phyloP scores from a whole-genome alignment of 2,329 filamentous ascomycete species.

The Xylaria sp. region DNA sequence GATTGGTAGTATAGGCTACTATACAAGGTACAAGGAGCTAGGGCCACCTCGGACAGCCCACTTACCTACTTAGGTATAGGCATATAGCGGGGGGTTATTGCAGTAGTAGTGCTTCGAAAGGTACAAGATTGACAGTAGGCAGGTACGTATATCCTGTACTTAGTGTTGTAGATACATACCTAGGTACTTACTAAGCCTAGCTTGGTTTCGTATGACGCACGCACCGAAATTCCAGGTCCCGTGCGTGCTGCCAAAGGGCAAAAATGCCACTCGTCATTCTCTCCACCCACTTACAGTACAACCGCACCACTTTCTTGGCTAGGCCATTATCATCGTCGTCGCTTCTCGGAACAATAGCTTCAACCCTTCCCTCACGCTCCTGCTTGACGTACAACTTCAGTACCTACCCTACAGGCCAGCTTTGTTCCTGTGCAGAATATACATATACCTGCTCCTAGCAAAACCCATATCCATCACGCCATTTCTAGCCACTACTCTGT shows the following conservation, averaged over 20 bases:
- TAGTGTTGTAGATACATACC: neutral
- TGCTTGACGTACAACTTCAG: neutral
- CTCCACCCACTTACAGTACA: slow-evolving; percentile 17
- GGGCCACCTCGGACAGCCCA: neutral
- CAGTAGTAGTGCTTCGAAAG: too few species aligned
- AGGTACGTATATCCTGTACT: neutral
- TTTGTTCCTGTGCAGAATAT: neutral
- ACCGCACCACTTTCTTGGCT: slow-evolving; percentile 23
- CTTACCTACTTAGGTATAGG: neutral
- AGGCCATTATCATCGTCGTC: slow-evolving; percentile 32
- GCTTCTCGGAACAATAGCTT: slow-evolving; percentile 26
- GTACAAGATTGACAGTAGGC: neutral
- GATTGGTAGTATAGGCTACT: neutral
- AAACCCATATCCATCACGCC: slow-evolving; percentile 1
- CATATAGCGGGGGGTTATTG: too few species aligned
- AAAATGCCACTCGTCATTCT: slow-evolving; percentile 27
- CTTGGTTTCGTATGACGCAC: slow-evolving; percentile 30
- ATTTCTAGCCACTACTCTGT: slow-evolving; percentile 8
- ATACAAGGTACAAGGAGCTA: slow-evolving; percentile 9
- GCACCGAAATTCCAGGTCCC: slow-evolving; percentile 26
- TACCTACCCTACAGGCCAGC: slow-evolving; percentile 1
- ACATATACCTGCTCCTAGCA: neutral
- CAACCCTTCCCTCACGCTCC: neutral
- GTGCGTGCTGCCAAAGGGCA: slow-evolving; percentile 21
- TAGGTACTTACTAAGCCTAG: neutral